These are phyloP conservation scores for Zymoseptoria passerinii DNA, from an alignment of 2,329 filamentous ascomycete genomes.

Conservation along the genomic window DNA sequence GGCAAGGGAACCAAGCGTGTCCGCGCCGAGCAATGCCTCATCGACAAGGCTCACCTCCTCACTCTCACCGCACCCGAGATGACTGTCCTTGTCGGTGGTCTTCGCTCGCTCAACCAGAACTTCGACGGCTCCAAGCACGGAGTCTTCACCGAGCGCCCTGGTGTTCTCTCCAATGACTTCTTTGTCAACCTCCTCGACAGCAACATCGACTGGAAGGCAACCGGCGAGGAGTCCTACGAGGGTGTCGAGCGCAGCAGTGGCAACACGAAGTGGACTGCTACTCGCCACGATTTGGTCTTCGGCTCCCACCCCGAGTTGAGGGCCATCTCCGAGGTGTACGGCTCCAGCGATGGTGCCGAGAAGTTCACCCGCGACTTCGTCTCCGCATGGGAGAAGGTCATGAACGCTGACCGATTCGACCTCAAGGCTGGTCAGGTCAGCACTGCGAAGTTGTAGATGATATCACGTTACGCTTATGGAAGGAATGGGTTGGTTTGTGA, in stretches of 20 bases:
- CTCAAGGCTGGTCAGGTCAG: constrained; percentile 23
- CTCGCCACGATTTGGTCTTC: constrained; percentile 61
- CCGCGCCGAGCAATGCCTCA: constrained; percentile 58
- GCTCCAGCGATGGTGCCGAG: constrained; percentile 47
- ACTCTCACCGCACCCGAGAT: constrained; percentile 63
- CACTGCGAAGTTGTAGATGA: constrained; percentile 9
- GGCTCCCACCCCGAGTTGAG: constrained; percentile 68
- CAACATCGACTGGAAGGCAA: constrained; percentile 55
- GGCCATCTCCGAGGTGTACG: constrained; percentile 63
- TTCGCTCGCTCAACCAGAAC: constrained; percentile 63
- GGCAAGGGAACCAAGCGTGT: constrained; percentile 54
- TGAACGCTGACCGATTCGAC: constrained; percentile 65
- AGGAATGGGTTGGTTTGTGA: background rate
- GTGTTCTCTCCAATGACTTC: constrained; percentile 69
- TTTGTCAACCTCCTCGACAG: constrained; percentile 71
- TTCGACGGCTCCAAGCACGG: constrained; percentile 60
- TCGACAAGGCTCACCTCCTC: constrained; percentile 64
- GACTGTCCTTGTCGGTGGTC: constrained; percentile 62
- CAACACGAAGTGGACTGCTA: constrained; percentile 59
- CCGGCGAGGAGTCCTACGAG: constrained; percentile 50
- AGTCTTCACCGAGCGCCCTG: constrained; percentile 60
- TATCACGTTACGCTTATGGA: background rate
- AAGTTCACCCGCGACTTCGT: constrained; percentile 68
- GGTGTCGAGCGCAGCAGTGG: constrained; percentile 59
- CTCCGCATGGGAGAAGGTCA: constrained; percentile 63